Evolutionary conservation across 306 rosid species (phyloP), one percentile per base, ranked within the genome.

Genomic region (Lathyrus oleraceus): DNA sequence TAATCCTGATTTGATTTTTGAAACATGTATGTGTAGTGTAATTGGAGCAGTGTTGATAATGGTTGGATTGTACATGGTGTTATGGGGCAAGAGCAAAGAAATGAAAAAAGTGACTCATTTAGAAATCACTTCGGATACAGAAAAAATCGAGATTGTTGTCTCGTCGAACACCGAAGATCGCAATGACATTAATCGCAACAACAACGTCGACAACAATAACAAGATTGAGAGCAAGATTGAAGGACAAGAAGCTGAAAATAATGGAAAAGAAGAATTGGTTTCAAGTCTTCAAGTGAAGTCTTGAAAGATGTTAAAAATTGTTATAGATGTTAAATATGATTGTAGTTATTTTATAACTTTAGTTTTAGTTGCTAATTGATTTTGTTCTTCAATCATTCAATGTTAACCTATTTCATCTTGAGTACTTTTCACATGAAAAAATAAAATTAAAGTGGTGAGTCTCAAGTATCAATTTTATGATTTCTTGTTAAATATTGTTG

Each of bases 51-150:
- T 74, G 75, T 53, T 82, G 39, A 78, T 82, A 58, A 66, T 51
- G 72, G 9, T 54, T 38, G 86, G 85, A 10, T 66, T 82, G 68
- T 82, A 78, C 65, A 4, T 65, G 68, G 81, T 82, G 59, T n/a
- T 78, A 15, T 82, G 85, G 85, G 82, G 82, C 5, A 81, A 78
- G 65, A 59, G 82, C 47, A 78, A 74, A 60, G 85, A 82, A 67
- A 44, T 8, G 51, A 47, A 62, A 36, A 62, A 39, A 32, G 52
- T 15, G 32, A 40, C 40, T 64, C 58, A 68, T 64, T 20, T 57
- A 5, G 79, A 71, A 54, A 63, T 39, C 36, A 13, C 59, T 40
- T 53, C 15, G 8, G 43, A 59, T 52, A 11, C 56, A 1, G 17
- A 61, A 36, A 67, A 74, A 20, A 54, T 72, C 62, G 56, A 67